Evolutionary conservation across 768 basidiomycete species (phyloP).

Genomic region (Suillus ampliporus): DNA sequence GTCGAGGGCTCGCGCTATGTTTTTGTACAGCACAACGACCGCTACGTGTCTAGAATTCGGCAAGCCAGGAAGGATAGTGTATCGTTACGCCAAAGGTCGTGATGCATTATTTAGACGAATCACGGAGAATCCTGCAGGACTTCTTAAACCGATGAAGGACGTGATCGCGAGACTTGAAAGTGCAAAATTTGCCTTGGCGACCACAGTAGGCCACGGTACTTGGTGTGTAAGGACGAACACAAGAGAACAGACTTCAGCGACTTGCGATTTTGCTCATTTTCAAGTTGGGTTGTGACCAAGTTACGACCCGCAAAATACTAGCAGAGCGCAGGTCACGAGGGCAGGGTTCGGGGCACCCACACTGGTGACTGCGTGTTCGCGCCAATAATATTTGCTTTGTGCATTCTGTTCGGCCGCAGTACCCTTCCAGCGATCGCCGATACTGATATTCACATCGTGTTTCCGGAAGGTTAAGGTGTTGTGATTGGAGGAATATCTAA

Average conservation of each 20-base stretch:
- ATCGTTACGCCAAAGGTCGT: no score
- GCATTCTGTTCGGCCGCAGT: background rate
- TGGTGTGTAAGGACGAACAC: background rate
- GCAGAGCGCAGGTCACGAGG: no score
- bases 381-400: background rate
- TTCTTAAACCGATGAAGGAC: no score
- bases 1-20: conserved; percentile 2
- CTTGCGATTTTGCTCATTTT: background rate
- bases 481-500: background rate
- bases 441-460: no score
- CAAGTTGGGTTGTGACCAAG: background rate
- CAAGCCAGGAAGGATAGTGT: no score
- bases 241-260: background rate
- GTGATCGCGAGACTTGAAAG: no score
- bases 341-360: no score
- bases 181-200: no score
- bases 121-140: no score
- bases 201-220: background rate
- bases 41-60: background rate
- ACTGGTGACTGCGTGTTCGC: no score
- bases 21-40: background rate
- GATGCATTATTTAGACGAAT: no score
- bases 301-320: background rate
- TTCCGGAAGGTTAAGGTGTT: background rate
- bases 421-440: no score